Evolutionary conservation across 305 asterid genomes (phyloP).

Genomic region (Striga hermonthica): DNA sequence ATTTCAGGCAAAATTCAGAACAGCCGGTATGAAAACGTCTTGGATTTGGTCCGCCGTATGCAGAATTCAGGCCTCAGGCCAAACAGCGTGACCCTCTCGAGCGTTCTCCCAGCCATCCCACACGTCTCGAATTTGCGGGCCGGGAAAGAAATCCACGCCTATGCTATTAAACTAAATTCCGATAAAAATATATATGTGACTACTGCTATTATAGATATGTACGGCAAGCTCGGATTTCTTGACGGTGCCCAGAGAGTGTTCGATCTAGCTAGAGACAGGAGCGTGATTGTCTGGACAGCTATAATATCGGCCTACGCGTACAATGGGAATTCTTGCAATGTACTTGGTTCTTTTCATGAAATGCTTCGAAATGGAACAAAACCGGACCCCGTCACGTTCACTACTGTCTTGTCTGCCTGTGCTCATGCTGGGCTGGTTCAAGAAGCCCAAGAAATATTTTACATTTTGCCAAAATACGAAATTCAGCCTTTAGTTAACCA

Average conservation of each 20-base stretch:
- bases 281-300: constrained; percentile 81
- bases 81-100: constrained; percentile 64
- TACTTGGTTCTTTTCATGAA: constrained; percentile 54
- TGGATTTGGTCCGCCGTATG: constrained; percentile 59
- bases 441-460: constrained; percentile 57
- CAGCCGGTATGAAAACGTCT: constrained; percentile 44
- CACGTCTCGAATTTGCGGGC: constrained; percentile 53
- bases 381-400: constrained; percentile 74
- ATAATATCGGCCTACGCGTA: constrained; percentile 73
- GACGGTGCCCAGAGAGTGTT: constrained; percentile 57
- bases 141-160: constrained; percentile 77
- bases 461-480: constrained; percentile 48
- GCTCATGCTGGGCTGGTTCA: constrained; percentile 76
- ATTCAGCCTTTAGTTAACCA: constrained; percentile 64
- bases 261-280: constrained; percentile 46
- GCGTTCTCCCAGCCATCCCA: constrained; percentile 66
- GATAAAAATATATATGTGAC: constrained; percentile 60
- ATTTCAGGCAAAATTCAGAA: constrained; percentile 80
- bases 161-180: constrained; percentile 49
- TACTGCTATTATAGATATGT: constrained; percentile 66
- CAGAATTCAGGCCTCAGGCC: constrained; percentile 51
- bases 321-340: constrained; percentile 72
- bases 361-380: constrained; percentile 51
- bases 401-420: constrained; percentile 78
- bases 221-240: constrained; percentile 77